Percentiles rank a stretch among this genome's conserved stretches.
Evolutionary conservation across 1,284 basidiomycete species (phyloP).

Genomic region (Naganishia sp.): DNA sequence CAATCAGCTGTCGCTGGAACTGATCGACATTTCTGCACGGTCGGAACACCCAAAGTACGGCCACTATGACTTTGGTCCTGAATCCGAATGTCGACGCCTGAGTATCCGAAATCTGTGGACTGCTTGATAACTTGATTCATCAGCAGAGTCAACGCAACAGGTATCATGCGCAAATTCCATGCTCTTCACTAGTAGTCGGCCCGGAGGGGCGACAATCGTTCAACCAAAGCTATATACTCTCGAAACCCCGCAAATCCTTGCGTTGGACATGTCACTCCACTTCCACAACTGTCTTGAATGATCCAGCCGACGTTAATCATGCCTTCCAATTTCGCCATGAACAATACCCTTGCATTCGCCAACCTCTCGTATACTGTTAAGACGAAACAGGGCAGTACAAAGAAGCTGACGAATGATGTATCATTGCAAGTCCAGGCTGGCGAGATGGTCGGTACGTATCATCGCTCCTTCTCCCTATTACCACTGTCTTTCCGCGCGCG

Average conservation of each 20-base stretch:
- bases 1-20: neutral
- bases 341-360: slow-evolving; percentile 3
- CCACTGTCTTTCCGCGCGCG: too few relatives aligned
- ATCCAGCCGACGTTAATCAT: neutral
- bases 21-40: neutral
- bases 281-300: too few relatives aligned
- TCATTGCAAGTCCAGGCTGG: slow-evolving; percentile 14
- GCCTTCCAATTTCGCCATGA: neutral
- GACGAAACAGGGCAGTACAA: slow-evolving; percentile 26
- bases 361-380: slow-evolving; percentile 35
- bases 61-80: too few relatives aligned
- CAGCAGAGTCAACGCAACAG: neutral
- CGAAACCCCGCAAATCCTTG: neutral
- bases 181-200: too few relatives aligned
- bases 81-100: too few relatives aligned
- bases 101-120: neutral
- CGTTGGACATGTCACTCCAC: too few relatives aligned
- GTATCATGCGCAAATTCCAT: neutral
- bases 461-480: too few relatives aligned
- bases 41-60: too few relatives aligned
- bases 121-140: neutral
- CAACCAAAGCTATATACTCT: neutral
- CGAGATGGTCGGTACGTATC: slow-evolving; percentile 22
- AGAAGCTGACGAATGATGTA: slow-evolving; percentile 31
- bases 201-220: neutral